Percentiles rank a stretch among this genome's conserved stretches.
Evolutionary conservation across 495 filamentous ascomycete genomes (phyloP).

Genomic region (Penicillium canescens): DNA sequence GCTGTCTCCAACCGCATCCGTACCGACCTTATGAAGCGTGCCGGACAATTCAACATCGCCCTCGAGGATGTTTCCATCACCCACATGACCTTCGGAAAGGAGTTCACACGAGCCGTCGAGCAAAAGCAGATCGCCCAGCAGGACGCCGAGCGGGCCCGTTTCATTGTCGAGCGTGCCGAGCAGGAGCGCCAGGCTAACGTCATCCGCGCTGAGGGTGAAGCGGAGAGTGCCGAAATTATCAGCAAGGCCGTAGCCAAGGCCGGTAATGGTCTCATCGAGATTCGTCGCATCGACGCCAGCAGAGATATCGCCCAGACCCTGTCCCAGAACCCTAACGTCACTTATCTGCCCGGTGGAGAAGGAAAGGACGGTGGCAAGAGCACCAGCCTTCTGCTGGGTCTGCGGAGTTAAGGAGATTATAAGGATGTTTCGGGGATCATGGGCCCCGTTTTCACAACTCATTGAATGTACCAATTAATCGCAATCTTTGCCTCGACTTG

Average conservation of each 20-base stretch:
- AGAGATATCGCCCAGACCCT: slow-evolving; percentile 93
- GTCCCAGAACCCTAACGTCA: slow-evolving; percentile 89
- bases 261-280: slow-evolving; percentile 91
- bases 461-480: slow-evolving; percentile 35
- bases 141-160: slow-evolving; percentile 93
- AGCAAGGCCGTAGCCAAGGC: slow-evolving; percentile 85
- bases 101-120: slow-evolving; percentile 98
- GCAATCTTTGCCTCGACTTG: slow-evolving; percentile 17
- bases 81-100: slow-evolving; percentile 99
- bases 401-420: slow-evolving; percentile 45
- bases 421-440: slow-evolving; percentile 13
- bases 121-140: slow-evolving; percentile 99
- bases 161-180: slow-evolving; percentile 98
- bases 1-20: slow-evolving; percentile 95
- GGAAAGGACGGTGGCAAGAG: slow-evolving; percentile 64
- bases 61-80: slow-evolving; percentile 99
- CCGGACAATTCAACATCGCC: slow-evolving; percentile 98
- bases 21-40: slow-evolving; percentile 89
- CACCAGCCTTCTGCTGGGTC: slow-evolving; percentile 59
- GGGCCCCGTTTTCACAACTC: slow-evolving; percentile 23
- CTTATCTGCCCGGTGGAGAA: slow-evolving; percentile 82
- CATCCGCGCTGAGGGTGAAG: slow-evolving; percentile 95
- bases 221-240: slow-evolving; percentile 94
- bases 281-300: slow-evolving; percentile 94
- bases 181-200: slow-evolving; percentile 99